Conservation (phyloP, 257 asterid species). For the Nicotiana noctiflora region DNA sequence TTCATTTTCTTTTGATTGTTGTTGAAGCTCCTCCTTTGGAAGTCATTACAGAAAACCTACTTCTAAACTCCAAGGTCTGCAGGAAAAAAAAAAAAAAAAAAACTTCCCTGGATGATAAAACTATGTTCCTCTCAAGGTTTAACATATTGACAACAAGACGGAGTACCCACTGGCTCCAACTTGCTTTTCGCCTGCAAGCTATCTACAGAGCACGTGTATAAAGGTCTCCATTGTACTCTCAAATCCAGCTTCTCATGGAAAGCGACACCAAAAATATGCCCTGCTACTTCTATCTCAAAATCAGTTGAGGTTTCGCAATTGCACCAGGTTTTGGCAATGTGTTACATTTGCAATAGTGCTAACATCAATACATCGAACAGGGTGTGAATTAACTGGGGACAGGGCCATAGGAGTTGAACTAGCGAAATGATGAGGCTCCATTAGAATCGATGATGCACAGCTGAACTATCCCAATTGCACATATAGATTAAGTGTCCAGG, state of each 20-base stretch:
- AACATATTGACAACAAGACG: conserved; percentile 5
- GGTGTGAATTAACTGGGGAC: conserved; percentile 18
- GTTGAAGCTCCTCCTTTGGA: conserved; percentile 6
- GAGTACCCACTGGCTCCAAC: conserved; percentile 16
- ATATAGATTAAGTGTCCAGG: conserved; percentile 21
- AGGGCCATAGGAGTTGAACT: conserved; percentile 26
- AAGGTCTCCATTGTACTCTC: background rate
- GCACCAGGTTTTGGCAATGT: conserved; percentile 8
- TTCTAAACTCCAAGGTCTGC: conserved; percentile 21
- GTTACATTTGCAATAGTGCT: conserved; percentile 4
- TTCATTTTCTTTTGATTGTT: background rate
- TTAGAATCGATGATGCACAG: conserved; percentile 23
- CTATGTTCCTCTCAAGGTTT: conserved; percentile 11
- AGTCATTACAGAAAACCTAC: conserved; percentile 19
- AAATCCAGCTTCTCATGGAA: background rate
- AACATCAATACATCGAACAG: background rate
- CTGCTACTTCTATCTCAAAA: conserved; percentile 8
- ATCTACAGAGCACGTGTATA: conserved; percentile 1
- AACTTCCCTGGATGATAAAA: conserved; percentile 10
- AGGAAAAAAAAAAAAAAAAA: background rate
- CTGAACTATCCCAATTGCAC: conserved; percentile 29
- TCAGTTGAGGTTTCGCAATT: background rate
- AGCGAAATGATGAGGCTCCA: conserved; percentile 18
- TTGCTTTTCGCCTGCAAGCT: conserved; percentile 17
- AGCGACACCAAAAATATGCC: conserved; percentile 6